Conservation (phyloP, 1,284 basidiomycete genomes). For the Malassezia obtusa region DNA sequence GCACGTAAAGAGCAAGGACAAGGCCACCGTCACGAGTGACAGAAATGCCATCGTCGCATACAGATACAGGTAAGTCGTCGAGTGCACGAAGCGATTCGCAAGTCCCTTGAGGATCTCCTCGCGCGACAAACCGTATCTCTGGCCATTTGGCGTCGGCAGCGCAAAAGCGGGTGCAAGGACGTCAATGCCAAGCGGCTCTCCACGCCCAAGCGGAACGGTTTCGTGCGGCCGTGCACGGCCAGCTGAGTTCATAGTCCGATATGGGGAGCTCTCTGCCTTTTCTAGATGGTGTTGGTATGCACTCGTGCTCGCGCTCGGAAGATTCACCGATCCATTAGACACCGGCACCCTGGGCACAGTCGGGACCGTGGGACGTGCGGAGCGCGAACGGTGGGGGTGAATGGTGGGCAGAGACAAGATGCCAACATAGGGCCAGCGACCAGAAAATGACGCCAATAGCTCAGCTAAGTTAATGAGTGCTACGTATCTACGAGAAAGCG, state of each 20-base stretch:
- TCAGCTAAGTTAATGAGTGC: too few relatives aligned
- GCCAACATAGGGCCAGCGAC: not conserved
- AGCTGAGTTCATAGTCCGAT: not conserved
- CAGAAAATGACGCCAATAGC: too few relatives aligned
- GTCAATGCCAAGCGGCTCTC: slow-evolving; percentile 7
- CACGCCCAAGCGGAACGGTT: not conserved
- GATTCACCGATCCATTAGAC: slow-evolving; percentile 4
- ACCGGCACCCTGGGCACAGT: not conserved
- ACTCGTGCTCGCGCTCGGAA: not conserved
- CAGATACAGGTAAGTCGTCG: slow-evolving; percentile 42
- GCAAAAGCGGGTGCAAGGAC: slow-evolving; percentile 14
- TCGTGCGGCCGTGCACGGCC: not conserved
- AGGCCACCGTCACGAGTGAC: slow-evolving; percentile 38
- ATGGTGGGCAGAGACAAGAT: slow-evolving; percentile 10
- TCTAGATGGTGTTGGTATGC: slow-evolving; percentile 2
- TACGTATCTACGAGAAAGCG: too few relatives aligned
- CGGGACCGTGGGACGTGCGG: slow-evolving; percentile 2
- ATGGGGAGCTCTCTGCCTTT: not conserved
- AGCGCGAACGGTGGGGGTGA: slow-evolving; percentile 3
- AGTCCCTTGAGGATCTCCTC: slow-evolving; percentile 44
- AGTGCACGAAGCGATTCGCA: slow-evolving; percentile 46
- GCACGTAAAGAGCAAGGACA: slow-evolving; percentile 35
- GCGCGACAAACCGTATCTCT: slow-evolving; percentile 28
- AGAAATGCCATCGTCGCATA: slow-evolving; percentile 43
- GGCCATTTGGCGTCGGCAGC: not conserved